Percentiles rank a stretch among this genome's conserved stretches.
These are phyloP conservation scores for Diaporthe velutina DNA, from an alignment of 2,329 filamentous ascomycete genomes.

Conservation along the genomic window DNA sequence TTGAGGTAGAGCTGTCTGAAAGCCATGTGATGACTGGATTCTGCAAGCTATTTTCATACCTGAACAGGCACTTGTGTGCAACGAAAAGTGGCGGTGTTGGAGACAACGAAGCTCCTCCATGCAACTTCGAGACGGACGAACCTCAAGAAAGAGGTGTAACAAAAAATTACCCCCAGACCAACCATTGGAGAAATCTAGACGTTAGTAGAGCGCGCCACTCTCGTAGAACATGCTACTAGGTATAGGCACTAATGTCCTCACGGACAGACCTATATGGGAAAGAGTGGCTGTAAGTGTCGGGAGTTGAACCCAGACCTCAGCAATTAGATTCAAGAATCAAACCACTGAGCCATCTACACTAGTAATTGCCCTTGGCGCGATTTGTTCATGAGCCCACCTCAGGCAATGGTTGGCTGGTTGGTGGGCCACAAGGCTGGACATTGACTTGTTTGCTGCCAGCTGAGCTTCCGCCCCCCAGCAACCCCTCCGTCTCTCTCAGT, in stretches of 20 bases:
- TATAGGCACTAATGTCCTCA: neutral
- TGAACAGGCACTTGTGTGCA: no score
- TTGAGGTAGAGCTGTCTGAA: no score
- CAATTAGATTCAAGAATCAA: neutral
- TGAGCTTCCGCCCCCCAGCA: no score
- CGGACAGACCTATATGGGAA: neutral
- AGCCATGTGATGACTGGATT: no score
- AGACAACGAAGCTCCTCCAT: no score
- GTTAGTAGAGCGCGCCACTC: neutral
- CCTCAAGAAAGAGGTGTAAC: neutral
- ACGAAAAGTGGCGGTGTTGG: no score
- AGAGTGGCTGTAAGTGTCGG: neutral
- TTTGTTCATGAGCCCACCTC: neutral
- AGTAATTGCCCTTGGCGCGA: no score
- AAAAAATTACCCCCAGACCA: neutral
- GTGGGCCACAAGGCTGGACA: neutral
- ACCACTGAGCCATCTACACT: neutral
- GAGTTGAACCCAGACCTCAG: neutral
- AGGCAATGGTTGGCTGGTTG: neutral
- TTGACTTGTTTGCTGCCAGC: neutral
- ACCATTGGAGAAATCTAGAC: neutral
- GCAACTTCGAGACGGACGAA: neutral
- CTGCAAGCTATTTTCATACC: no score
- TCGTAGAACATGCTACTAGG: neutral
- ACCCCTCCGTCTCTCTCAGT: no score